phyloP scores from a whole-genome alignment of 768 basidiomycete genomes.

The Chalciporus piperatus region DNA sequence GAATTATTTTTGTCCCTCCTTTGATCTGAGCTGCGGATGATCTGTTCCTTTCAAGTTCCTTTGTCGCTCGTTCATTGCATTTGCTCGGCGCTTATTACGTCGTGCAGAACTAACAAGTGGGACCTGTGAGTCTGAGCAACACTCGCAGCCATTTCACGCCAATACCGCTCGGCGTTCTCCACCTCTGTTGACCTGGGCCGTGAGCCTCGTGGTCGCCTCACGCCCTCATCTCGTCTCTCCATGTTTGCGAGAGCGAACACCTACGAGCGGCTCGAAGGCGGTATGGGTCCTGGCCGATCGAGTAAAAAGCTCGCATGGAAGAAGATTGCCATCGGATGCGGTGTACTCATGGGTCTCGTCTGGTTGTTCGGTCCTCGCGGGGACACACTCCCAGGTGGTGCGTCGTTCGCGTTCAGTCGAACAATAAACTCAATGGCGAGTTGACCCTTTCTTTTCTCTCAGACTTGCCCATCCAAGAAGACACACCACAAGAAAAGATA shows the following conservation, averaged over 20 bases:
- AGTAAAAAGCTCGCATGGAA: constrained; percentile 52
- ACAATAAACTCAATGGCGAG: neutral
- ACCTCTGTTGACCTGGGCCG: constrained; percentile 28
- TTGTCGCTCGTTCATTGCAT: neutral
- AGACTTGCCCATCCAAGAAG: constrained; percentile 17
- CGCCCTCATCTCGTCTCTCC: constrained; percentile 4
- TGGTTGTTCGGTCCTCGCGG: constrained; percentile 62
- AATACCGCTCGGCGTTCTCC: constrained; percentile 24
- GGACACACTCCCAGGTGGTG: constrained; percentile 18
- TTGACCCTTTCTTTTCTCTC: neutral
- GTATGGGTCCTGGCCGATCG: constrained; percentile 48
- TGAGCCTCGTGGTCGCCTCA: constrained; percentile 23
- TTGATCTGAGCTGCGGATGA: neutral
- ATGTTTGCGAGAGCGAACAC: constrained; percentile 38
- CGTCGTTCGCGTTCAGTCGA: neutral
- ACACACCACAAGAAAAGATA: constrained; percentile 17
- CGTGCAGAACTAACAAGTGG: no score
- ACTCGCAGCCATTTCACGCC: constrained; percentile 20
- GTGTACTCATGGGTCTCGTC: constrained; percentile 53
- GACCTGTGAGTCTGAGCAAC: no score
- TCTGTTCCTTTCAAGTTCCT: no score
- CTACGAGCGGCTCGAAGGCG: constrained; percentile 63
- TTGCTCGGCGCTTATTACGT: neutral
- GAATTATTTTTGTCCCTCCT: neutral
- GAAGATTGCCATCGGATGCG: constrained; percentile 61